Evolutionary conservation across 768 basidiomycete species (phyloP), one percentile per base, ranked within the genome.

Genomic region (Suillus decipiens): DNA sequence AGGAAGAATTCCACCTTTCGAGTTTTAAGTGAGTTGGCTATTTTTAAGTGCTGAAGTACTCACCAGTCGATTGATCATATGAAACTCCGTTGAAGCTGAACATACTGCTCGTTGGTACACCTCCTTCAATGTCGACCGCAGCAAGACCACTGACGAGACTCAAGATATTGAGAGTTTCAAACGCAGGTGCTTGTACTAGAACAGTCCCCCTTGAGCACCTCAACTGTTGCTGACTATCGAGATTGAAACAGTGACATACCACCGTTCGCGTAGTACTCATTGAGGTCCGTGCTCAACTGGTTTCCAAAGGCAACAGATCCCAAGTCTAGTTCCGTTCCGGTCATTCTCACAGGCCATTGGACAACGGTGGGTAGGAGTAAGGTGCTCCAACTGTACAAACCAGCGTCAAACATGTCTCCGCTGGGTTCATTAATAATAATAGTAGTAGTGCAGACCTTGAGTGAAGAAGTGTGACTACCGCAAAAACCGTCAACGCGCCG

Each of bases 231-330:
- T 57, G 24, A 6, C 3, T n/a, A 54, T 36, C 39, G 22, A 0
- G 15, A 37, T 24, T 56, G 22, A 34, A 41, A 11, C 9, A 19
- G 3, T 11, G 17, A 28, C 37, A 19, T 57, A 57, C 55, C 17
- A 5, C 1, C 7, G 5, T 1, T 28, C 2, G 9, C 5, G 11
- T 5, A 0, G 1, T 0, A 1, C 1, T 2, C 7, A 19, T 5
- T 17, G 3, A 57, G 10, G 33, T 57, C 55, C 3, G 9, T 5
- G 14, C 9, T 57, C 5, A 57, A 57, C 37, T 39, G 36, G 17
- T 17, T 39, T 28, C 17, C 33, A 19, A 57, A 57, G 10, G 37
- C 55, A 11, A 6, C 5, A 17, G 55, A 39, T 57, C 55, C 55
- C 5, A 57, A 19, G 24, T 57, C 24, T 11, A 57, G 24, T 57